phyloP scores from a whole-genome alignment of 106 monocot species.

The Hemerocallis citrina region DNA sequence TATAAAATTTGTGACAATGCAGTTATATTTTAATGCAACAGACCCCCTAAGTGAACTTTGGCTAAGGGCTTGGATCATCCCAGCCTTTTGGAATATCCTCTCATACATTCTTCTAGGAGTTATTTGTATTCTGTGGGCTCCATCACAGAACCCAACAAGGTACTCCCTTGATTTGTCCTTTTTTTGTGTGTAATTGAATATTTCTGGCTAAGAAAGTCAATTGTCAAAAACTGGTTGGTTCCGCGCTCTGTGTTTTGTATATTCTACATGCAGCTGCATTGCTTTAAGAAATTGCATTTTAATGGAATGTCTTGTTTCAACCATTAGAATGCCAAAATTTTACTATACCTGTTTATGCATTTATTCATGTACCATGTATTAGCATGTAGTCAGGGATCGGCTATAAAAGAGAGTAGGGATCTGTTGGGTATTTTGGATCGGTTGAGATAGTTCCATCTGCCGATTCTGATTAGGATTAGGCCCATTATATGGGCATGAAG shows the following conservation, averaged over 20 bases:
- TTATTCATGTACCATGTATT: not conserved
- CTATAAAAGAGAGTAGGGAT: too few relatives aligned
- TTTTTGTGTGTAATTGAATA: not conserved
- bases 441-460: too few relatives aligned
- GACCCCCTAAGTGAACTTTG: constrained; percentile 94
- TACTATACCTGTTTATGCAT: not conserved
- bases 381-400: too few relatives aligned
- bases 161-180: constrained; percentile 7
- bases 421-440: too few relatives aligned
- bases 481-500: too few relatives aligned
- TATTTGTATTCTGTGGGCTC: constrained; percentile 88
- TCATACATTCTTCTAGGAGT: constrained; percentile 67
- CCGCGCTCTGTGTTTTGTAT: not conserved
- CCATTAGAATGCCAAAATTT: not conserved
- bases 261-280: not conserved
- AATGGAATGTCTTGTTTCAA: not conserved
- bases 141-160: constrained; percentile 83
- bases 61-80: constrained; percentile 98
- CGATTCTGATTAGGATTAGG: too few relatives aligned
- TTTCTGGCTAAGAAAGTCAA: too few relatives aligned
- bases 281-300: not conserved
- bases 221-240: too few relatives aligned
- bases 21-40: constrained; percentile 97
- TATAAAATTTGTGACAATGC: constrained; percentile 8
- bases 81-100: constrained; percentile 93